These are phyloP conservation scores for Plasmodium knowlesi DNA, from an alignment of 169 alveolate species.

Conservation along the genomic window DNA sequence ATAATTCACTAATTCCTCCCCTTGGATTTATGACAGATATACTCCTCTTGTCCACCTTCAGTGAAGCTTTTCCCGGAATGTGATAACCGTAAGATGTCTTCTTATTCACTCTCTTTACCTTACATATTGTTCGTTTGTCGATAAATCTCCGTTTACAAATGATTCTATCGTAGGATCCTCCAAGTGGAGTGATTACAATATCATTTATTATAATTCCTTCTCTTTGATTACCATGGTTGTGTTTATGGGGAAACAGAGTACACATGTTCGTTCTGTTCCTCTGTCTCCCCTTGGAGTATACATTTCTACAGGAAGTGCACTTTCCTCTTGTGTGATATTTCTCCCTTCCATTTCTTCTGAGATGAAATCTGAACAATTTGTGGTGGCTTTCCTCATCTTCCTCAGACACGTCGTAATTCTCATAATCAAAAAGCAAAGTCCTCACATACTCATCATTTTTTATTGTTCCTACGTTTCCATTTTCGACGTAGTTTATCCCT, in stretches of 20 bases:
- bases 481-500: conserved; percentile 55
- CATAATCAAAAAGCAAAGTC: conserved; percentile 19
- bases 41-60: neutral
- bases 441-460: conserved; percentile 24
- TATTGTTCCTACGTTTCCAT: conserved; percentile 28
- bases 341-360: neutral
- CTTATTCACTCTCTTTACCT: neutral
- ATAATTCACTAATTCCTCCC: neutral
- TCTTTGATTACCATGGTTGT: neutral
- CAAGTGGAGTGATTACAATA: neutral
- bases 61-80: neutral
- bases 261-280: neutral
- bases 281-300: neutral
- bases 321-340: neutral
- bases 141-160: neutral
- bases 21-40: neutral
- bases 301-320: neutral
- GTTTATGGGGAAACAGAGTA: neutral
- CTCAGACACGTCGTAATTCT: neutral
- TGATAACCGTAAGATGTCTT: neutral
- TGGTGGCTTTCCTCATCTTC: neutral
- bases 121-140: neutral
- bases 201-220: neutral
- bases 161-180: neutral
- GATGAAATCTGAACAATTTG: neutral